Evolutionary conservation across 352 stramenopile species (phyloP), one percentile per base, ranked within the genome.

Genomic region (Blastocystis sp.): DNA sequence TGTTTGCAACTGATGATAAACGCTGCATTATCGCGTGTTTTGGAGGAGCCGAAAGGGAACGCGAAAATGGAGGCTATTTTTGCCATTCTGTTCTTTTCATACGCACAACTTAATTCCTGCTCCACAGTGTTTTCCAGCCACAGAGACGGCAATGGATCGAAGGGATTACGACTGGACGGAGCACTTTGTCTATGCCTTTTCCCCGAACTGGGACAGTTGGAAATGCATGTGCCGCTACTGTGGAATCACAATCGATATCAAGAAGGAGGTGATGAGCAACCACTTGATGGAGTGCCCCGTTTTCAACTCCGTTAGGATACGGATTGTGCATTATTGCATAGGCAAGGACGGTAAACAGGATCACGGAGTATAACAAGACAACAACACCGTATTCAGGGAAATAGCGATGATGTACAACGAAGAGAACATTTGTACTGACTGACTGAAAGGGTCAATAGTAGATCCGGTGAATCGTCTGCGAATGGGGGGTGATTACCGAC

Each of bases 11-110:
- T 19, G 56, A 23, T 34, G 52, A 38, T 34, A 64, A 21, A 17
- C 52, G 56, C 60, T 84, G 74, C 74, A 84, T 84, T 59, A 14
- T 67, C 40, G 21, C 3, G 5, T 56, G 48, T 56, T 56, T 14
- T 56, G 48, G 5, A 56, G 48, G 48, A 56, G 5, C 14, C 14
- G 5, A 17, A 17, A 14, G 48, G 14, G 5, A 56, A 56, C 48
- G 5, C 5, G 14, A 14, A 14, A 14, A 56, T 56, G 14, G 5
- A 7, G 5, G 5, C 48, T 14, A 14, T 56, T 56, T 56, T 56
- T 56, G 48, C 48, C 5, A 56, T 56, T 14, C 48, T 7, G 14
- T 17, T 56, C 48, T 56, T 56, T 56, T 56, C 14, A 14, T 17
- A 56, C 48, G 48, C 48, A 34, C 28, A 34, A 34, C 28, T 34